Conservation (phyloP, 176 grass and related monocot genomes). For the Oryza glumipatula region DNA sequence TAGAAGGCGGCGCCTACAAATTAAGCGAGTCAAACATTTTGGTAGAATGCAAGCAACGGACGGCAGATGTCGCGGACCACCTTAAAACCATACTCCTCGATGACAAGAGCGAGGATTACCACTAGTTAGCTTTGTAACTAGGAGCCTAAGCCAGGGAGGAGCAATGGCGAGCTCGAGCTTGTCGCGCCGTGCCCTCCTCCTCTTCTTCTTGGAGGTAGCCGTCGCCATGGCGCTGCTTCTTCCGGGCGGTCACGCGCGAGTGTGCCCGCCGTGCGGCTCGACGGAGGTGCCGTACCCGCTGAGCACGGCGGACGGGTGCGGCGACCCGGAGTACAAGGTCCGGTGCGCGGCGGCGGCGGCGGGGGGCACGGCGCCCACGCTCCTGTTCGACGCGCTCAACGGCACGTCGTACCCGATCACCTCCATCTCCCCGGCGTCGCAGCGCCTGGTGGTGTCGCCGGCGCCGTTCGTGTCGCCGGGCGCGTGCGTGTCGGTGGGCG, state of each 20-base stretch:
- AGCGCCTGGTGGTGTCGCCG: conserved; percentile 63
- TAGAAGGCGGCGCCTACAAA: neutral
- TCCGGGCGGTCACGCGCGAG: conserved; percentile 21
- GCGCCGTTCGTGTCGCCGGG: conserved; percentile 42
- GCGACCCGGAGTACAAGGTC: conserved; percentile 71
- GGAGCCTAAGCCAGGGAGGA: neutral
- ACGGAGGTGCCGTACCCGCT: conserved; percentile 73
- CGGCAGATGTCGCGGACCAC: neutral
- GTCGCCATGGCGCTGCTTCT: neutral
- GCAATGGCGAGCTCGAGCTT: conserved; percentile 22
- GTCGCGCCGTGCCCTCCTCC: neutral
- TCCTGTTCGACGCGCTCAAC: conserved; percentile 74
- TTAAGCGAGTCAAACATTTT: neutral
- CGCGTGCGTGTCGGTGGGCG: conserved; percentile 56
- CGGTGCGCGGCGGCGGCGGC: conserved; percentile 33
- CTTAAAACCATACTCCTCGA: neutral
- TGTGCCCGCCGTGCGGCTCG: conserved; percentile 64
- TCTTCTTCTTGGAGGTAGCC: neutral
- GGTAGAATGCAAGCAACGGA: neutral
- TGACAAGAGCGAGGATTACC: too few relatives aligned
- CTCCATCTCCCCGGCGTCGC: conserved; percentile 41
- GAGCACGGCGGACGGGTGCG: conserved; percentile 66
- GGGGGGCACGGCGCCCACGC: conserved; percentile 22
- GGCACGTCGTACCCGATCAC: conserved; percentile 66
- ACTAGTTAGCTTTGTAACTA: too few relatives aligned